A percentile compares a stretch with the other conserved stretches of the same genome.
Evolutionary conservation across 1,139 yeast species (phyloP).

Genomic region (Candida labiduridarum): DNA sequence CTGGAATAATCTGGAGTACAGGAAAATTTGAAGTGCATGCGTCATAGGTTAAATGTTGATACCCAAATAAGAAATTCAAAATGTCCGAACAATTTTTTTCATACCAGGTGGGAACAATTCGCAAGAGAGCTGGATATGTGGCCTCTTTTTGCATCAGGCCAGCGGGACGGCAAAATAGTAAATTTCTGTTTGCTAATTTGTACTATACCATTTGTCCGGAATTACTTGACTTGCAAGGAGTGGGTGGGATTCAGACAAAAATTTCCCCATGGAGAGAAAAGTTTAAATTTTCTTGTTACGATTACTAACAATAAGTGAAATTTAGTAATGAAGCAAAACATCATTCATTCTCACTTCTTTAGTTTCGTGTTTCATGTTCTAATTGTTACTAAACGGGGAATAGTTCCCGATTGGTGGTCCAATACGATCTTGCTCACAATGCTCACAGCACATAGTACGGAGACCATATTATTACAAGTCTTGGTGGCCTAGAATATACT

Average conservation of each 20-base stretch:
- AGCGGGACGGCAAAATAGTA: not conserved
- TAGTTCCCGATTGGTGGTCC: no score
- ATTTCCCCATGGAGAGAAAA: constrained; percentile 2
- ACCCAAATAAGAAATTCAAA: not conserved
- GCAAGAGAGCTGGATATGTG: not conserved
- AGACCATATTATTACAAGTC: no score
- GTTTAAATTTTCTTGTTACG: not conserved
- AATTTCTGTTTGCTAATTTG: no score
- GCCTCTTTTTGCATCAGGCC: not conserved
- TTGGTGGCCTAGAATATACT: no score
- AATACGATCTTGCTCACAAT: no score
- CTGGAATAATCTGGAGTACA: constrained; percentile 1
- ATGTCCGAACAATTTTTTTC: not conserved
- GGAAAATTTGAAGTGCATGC: not conserved
- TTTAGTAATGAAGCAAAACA: not conserved
- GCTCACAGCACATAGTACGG: no score
- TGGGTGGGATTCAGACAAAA: not conserved
- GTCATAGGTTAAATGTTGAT: not conserved
- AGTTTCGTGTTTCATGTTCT: not conserved
- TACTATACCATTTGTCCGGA: not conserved
- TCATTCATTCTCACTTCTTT: not conserved
- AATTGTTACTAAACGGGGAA: no score
- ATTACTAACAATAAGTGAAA: not conserved
- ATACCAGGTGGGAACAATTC: not conserved
- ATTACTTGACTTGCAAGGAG: not conserved